Percentiles rank a stretch among this genome's conserved stretches.
These are phyloP conservation scores for Arctium minus DNA, from an alignment of 129 eudicot species.

Conservation along the genomic window DNA sequence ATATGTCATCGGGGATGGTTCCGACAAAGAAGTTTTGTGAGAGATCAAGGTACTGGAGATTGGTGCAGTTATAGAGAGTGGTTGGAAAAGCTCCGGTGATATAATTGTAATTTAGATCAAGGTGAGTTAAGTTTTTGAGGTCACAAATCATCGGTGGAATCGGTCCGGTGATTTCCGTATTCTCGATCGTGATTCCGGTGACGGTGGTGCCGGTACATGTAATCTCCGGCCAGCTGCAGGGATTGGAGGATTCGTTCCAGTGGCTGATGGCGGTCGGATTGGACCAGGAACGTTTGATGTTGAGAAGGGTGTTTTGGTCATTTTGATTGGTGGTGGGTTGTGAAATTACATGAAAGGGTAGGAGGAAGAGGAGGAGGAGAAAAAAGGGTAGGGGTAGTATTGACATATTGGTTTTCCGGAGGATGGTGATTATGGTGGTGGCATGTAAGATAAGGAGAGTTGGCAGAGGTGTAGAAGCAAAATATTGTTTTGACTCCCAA, in stretches of 20 bases:
- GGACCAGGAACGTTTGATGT: slow-evolving; percentile 50
- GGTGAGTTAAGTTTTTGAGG: slow-evolving; percentile 51
- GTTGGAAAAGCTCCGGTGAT: slow-evolving; percentile 54
- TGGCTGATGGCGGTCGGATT: slow-evolving; percentile 40
- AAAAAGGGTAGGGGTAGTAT: slow-evolving; percentile 17
- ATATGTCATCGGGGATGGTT: slow-evolving; percentile 44
- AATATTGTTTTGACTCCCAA: not conserved
- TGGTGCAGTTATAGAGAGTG: slow-evolving; percentile 54
- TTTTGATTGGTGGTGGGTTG: slow-evolving; percentile 30
- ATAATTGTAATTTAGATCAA: slow-evolving; percentile 39
- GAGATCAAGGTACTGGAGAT: slow-evolving; percentile 55
- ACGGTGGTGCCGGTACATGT: slow-evolving; percentile 36
- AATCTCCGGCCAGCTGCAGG: slow-evolving; percentile 73
- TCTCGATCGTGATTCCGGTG: slow-evolving; percentile 29
- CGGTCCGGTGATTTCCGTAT: slow-evolving; percentile 23
- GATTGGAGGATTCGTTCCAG: slow-evolving; percentile 53
- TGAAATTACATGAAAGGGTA: slow-evolving; percentile 42
- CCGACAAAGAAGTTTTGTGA: slow-evolving; percentile 56
- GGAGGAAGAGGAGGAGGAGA: slow-evolving; percentile 32
- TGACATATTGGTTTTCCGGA: slow-evolving; percentile 6
- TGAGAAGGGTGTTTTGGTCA: slow-evolving; percentile 50
- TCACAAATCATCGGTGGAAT: slow-evolving; percentile 62
- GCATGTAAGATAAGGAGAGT: slow-evolving; percentile 4
- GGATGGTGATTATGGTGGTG: slow-evolving; percentile 20
- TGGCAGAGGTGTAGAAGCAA: slow-evolving; percentile 10